phyloP scores from a whole-genome alignment of 148 eudicot species.

The Vaccinium macrocarpon region DNA sequence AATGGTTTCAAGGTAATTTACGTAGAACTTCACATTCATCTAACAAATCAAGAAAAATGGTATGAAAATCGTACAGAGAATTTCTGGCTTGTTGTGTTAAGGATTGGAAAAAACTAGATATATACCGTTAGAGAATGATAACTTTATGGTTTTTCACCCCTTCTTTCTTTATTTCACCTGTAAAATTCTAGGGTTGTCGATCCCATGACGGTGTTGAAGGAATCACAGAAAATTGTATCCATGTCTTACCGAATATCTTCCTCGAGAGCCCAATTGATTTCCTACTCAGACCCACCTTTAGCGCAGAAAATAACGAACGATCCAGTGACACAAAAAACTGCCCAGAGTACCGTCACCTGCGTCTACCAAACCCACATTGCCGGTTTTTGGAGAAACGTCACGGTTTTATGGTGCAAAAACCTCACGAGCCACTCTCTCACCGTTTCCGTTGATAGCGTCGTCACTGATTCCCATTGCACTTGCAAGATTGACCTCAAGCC shows the following conservation, averaged over 20 bases:
- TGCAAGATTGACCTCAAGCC: slow-evolving; percentile 88
- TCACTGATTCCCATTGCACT: slow-evolving; percentile 31
- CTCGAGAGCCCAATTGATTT: slow-evolving; percentile 27
- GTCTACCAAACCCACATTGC: slow-evolving; percentile 61
- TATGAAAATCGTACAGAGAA: background rate
- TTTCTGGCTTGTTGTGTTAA: no score
- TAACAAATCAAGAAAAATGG: background rate
- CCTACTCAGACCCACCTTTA: slow-evolving; percentile 24
- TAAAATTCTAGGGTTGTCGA: background rate
- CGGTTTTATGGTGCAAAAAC: slow-evolving; percentile 65
- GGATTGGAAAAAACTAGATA: background rate
- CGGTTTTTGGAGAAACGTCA: slow-evolving; percentile 75
- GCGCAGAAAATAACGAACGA: slow-evolving; percentile 47
- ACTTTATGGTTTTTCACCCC: background rate
- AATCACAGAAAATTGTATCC: background rate
- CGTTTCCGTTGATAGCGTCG: slow-evolving; percentile 55
- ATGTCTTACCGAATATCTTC: slow-evolving; percentile 25
- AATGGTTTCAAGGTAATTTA: slow-evolving; percentile 9
- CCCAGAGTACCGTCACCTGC: slow-evolving; percentile 51
- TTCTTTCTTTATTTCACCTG: background rate
- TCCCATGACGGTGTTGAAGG: background rate
- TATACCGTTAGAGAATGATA: background rate
- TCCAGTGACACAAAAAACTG: slow-evolving; percentile 35
- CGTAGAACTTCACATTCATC: background rate
- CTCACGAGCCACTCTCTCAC: slow-evolving; percentile 49